Percentiles rank a stretch among this genome's conserved stretches.
Conservation (phyloP, 148 eudicot species). For the Amaranthus hypochondriacus region DNA sequence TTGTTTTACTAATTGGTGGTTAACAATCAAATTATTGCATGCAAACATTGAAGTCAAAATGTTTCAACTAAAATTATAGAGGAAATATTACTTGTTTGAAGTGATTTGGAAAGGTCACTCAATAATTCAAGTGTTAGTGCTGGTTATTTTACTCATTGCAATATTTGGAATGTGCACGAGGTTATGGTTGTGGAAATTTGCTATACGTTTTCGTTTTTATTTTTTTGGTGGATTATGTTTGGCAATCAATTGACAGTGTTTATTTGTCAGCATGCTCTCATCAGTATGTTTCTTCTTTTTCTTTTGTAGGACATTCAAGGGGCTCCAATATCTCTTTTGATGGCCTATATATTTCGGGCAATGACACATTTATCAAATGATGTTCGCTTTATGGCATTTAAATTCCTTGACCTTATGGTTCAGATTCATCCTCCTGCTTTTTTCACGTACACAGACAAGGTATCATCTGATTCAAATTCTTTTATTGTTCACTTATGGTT, state of each 20-base stretch:
- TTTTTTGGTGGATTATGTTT: background rate
- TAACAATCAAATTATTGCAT: too few relatives aligned
- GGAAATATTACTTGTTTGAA: too few relatives aligned
- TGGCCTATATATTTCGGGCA: slow-evolving; percentile 82
- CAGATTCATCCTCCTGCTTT: slow-evolving; percentile 69
- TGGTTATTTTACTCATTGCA: too few relatives aligned
- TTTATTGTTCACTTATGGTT: background rate
- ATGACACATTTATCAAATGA: slow-evolving; percentile 86
- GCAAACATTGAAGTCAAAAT: too few relatives aligned
- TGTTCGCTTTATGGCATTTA: slow-evolving; percentile 91
- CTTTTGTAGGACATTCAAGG: slow-evolving; percentile 73
- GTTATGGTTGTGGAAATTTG: background rate
- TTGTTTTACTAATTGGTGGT: too few relatives aligned
- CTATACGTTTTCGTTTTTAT: background rate
- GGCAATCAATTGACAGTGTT: background rate
- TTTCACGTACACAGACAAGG: slow-evolving; percentile 76
- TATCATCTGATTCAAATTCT: slow-evolving; percentile 11
- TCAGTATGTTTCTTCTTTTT: slow-evolving; percentile 7
- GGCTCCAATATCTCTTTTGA: slow-evolving; percentile 66
- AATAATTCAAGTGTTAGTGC: too few relatives aligned
- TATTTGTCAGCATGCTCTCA: slow-evolving; percentile 10
- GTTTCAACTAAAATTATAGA: too few relatives aligned
- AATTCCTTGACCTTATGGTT: slow-evolving; percentile 74
- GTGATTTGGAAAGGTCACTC: too few relatives aligned
- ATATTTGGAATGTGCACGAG: too few relatives aligned